Percentiles rank a stretch among this genome's conserved stretches.
Conservation (phyloP, 257 asterid species). For the Lycium ferocissimum region DNA sequence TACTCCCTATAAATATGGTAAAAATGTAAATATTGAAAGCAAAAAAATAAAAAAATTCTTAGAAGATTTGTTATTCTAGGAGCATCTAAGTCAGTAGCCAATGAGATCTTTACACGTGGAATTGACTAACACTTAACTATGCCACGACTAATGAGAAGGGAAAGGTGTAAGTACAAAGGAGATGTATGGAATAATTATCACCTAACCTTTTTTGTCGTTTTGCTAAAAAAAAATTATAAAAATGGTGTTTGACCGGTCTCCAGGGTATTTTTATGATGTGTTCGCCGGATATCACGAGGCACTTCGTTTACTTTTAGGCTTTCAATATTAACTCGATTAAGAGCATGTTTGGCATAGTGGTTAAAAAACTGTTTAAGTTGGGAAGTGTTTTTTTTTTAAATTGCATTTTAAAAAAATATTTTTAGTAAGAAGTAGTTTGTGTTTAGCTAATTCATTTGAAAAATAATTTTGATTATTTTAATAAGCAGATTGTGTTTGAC, state of each 20-base stretch:
- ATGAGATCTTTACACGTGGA: neutral
- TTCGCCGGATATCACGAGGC: no score
- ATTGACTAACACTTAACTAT: neutral
- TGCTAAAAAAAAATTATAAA: no score
- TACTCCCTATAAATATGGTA: no score
- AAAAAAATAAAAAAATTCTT: neutral
- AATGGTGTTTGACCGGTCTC: conserved; percentile 5
- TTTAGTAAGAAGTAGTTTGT: no score
- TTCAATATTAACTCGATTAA: neutral
- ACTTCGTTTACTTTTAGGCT: neutral
- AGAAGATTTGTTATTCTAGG: conserved; percentile 1
- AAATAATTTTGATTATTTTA: no score
- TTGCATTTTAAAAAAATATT: no score
- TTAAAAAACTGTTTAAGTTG: no score
- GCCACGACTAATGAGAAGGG: neutral
- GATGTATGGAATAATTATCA: neutral
- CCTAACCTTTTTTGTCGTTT: neutral
- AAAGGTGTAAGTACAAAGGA: neutral
- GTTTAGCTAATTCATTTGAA: no score
- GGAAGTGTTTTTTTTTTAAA: no score
- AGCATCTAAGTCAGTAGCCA: neutral
- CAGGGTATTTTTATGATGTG: neutral
- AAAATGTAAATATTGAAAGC: neutral
- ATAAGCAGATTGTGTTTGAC: no score
- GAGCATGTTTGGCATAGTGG: no score